Evolutionary conservation across 805 yeast genomes (phyloP).

Genomic region (Myxozyma nipponensis): DNA sequence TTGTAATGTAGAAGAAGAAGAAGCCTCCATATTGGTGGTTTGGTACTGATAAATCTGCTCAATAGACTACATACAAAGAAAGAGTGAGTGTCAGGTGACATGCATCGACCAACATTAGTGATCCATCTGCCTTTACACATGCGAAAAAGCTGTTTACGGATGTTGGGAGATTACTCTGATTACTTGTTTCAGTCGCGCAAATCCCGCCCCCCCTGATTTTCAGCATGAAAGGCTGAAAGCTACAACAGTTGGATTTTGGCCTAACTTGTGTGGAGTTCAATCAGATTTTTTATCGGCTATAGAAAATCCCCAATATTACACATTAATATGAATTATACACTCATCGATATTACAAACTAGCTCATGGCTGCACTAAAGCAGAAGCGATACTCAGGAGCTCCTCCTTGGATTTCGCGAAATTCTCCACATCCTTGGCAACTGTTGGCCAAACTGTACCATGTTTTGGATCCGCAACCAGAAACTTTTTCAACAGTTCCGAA

Average conservation of each 20-base stretch:
- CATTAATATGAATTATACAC: not conserved
- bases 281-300: not conserved
- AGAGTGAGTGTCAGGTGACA: too few species aligned
- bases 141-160: too few species aligned
- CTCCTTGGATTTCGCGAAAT: constrained; percentile 41
- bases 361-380: constrained; percentile 31
- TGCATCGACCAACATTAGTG: too few species aligned
- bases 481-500: constrained; percentile 38
- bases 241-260: too few species aligned
- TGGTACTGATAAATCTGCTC: not conserved
- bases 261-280: too few species aligned
- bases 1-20: constrained; percentile 27
- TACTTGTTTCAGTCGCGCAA: too few species aligned
- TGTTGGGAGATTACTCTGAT: too few species aligned
- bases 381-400: constrained; percentile 39
- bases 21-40: too few species aligned
- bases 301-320: too few species aligned
- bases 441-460: constrained; percentile 61
- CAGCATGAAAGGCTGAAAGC: too few species aligned
- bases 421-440: constrained; percentile 48
- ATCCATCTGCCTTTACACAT: too few species aligned
- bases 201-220: too few species aligned
- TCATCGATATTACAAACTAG: constrained; percentile 1
- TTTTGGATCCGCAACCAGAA: constrained; percentile 50
- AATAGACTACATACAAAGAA: not conserved